Conservation (phyloP, 129 eudicot genomes). For the Logfia minima region DNA sequence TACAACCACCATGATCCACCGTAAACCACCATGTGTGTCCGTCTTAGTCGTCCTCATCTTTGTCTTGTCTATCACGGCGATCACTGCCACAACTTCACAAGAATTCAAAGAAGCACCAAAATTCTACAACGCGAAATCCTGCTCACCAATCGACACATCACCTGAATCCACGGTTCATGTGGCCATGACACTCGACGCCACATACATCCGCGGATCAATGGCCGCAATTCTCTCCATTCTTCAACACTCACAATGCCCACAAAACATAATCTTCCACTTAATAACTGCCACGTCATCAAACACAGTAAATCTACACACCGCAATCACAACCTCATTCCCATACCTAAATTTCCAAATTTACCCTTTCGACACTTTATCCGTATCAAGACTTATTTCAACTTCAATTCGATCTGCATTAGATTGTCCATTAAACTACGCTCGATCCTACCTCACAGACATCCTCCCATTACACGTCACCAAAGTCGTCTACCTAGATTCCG, state of each 20-base stretch:
- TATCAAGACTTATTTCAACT: slow-evolving; percentile 64
- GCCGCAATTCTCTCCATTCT: slow-evolving; percentile 78
- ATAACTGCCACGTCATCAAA: slow-evolving; percentile 45
- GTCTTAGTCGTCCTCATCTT: slow-evolving; percentile 7
- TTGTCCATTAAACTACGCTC: slow-evolving; percentile 72
- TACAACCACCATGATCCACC: slow-evolving; percentile 36
- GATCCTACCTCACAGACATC: slow-evolving; percentile 53
- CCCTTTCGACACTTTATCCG: slow-evolving; percentile 42
- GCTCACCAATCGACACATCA: slow-evolving; percentile 32
- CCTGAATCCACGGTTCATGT: slow-evolving; percentile 41
- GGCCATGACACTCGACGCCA: slow-evolving; percentile 73
- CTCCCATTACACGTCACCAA: slow-evolving; percentile 52
- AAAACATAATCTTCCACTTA: slow-evolving; percentile 65
- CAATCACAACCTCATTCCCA: slow-evolving; percentile 55
- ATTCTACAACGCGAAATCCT: slow-evolving; percentile 59
- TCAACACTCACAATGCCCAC: slow-evolving; percentile 76
- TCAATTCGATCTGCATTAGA: slow-evolving; percentile 80
- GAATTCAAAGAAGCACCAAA: slow-evolving; percentile 62
- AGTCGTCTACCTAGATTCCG: slow-evolving; percentile 72
- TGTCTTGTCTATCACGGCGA: not conserved
- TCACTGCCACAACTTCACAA: slow-evolving; percentile 14
- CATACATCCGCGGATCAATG: slow-evolving; percentile 78
- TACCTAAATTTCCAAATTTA: slow-evolving; percentile 50
- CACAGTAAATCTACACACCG: slow-evolving; percentile 45
- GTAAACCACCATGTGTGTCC: slow-evolving; percentile 5